Conservation (phyloP, 129 eudicot genomes). For the Ambrosia trifida region DNA sequence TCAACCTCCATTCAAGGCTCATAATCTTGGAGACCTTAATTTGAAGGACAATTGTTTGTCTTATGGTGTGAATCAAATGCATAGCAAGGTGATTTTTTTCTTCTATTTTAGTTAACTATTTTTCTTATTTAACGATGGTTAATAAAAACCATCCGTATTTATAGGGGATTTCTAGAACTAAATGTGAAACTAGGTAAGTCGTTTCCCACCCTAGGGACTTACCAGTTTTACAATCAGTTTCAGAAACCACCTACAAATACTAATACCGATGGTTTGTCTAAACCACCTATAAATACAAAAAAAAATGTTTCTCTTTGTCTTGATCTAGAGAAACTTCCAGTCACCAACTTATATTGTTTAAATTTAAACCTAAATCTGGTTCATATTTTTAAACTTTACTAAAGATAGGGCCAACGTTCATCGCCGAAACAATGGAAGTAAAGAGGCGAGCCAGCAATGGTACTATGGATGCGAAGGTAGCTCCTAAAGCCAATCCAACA, state of each 20-base stretch:
- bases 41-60: slow-evolving; percentile 30
- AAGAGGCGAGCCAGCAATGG: slow-evolving; percentile 45
- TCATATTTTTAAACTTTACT: slow-evolving; percentile 24
- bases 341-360: slow-evolving; percentile 1
- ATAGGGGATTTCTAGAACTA: no score
- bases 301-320: neutral
- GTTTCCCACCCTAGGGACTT: no score
- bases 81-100: slow-evolving; percentile 43
- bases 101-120: neutral
- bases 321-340: neutral
- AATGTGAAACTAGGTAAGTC: no score
- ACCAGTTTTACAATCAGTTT: no score
- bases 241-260: no score
- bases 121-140: neutral
- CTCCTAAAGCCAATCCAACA: slow-evolving; percentile 36
- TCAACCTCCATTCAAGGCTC: slow-evolving; percentile 20
- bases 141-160: no score
- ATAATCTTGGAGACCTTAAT: slow-evolving; percentile 30
- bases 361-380: neutral
- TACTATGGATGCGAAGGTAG: slow-evolving; percentile 49
- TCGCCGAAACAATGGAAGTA: slow-evolving; percentile 26
- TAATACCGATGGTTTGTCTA: no score
- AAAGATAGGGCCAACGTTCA: slow-evolving; percentile 25
- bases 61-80: slow-evolving; percentile 48
- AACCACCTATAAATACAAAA: neutral